Percentiles rank a stretch among this genome's conserved stretches.
Conservation (phyloP, 2,329 filamentous ascomycete genomes). For the Botrytis byssoidea region DNA sequence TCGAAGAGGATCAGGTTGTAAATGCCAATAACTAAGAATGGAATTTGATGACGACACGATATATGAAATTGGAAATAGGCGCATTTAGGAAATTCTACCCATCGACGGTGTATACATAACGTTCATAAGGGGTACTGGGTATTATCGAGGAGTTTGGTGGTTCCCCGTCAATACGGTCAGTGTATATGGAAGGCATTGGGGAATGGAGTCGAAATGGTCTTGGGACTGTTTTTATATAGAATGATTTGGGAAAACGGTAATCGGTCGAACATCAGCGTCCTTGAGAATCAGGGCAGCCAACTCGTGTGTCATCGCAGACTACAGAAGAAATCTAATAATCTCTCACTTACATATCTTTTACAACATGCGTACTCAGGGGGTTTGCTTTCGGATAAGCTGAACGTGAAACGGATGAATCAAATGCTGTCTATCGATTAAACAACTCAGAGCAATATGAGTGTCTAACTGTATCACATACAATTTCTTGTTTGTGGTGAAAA, state of each 20-base stretch:
- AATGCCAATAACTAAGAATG: constrained; percentile 6
- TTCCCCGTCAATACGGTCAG: not conserved
- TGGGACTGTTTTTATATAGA: not conserved
- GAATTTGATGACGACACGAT: constrained; percentile 4
- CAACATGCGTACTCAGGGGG: no score
- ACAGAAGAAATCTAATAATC: not conserved
- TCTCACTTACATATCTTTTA: not conserved
- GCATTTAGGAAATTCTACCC: not conserved
- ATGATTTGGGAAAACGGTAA: not conserved
- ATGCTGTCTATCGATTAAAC: not conserved
- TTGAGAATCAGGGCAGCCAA: not conserved
- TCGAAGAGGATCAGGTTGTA: constrained; percentile 77
- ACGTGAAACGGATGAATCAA: not conserved
- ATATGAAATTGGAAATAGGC: constrained; percentile 7
- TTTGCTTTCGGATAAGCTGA: not conserved
- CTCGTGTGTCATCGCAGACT: not conserved
- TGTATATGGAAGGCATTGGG: not conserved
- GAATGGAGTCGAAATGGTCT: not conserved
- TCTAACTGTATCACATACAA: not conserved
- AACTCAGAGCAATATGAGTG: no score
- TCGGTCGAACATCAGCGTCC: not conserved
- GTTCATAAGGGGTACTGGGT: not conserved
- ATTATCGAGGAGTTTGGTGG: not conserved
- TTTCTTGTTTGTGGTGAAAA: not conserved
- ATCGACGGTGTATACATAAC: not conserved